These are phyloP conservation scores for Panaeolus cyanescens DNA, from an alignment of 768 basidiomycete species.

Conservation along the genomic window DNA sequence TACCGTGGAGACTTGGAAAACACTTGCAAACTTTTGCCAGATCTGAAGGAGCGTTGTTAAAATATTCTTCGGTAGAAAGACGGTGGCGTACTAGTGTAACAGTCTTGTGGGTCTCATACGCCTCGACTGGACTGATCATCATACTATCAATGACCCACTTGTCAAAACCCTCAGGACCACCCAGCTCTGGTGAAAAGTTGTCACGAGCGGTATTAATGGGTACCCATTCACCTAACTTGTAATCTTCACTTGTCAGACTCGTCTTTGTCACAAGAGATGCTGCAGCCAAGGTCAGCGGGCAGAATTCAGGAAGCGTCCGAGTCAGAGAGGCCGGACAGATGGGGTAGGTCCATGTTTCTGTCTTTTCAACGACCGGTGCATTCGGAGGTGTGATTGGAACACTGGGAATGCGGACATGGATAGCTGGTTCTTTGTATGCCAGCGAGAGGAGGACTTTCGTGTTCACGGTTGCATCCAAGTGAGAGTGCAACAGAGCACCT, in stretches of 20 bases:
- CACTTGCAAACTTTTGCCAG: conserved; percentile 71
- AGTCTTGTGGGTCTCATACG: conserved; percentile 74
- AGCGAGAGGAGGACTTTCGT: conserved; percentile 49
- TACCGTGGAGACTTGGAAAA: conserved; percentile 51
- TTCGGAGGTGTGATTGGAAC: conserved; percentile 40
- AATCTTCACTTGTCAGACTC: conserved; percentile 43
- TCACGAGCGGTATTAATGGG: conserved; percentile 53
- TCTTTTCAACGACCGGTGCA: conserved; percentile 12
- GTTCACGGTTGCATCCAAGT: conserved; percentile 75
- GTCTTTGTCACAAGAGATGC: conserved; percentile 23
- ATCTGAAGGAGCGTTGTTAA: conserved; percentile 45
- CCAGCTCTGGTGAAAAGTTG: conserved; percentile 50
- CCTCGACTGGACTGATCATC: conserved; percentile 71
- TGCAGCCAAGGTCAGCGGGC: conserved; percentile 40
- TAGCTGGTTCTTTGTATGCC: conserved; percentile 55
- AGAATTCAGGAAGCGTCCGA: conserved; percentile 53
- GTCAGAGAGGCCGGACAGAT: conserved; percentile 44
- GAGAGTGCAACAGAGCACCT: conserved; percentile 73
- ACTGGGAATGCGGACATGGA: conserved; percentile 59
- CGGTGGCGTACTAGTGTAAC: conserved; percentile 51
- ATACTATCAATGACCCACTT: conserved; percentile 59
- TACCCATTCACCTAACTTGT: conserved; percentile 54
- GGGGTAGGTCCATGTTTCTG: not conserved
- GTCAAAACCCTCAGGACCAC: conserved; percentile 70
- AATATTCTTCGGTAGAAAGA: not conserved